These are phyloP conservation scores for Neospora caninum DNA, from an alignment of 169 alveolate genomes.

Conservation along the genomic window DNA sequence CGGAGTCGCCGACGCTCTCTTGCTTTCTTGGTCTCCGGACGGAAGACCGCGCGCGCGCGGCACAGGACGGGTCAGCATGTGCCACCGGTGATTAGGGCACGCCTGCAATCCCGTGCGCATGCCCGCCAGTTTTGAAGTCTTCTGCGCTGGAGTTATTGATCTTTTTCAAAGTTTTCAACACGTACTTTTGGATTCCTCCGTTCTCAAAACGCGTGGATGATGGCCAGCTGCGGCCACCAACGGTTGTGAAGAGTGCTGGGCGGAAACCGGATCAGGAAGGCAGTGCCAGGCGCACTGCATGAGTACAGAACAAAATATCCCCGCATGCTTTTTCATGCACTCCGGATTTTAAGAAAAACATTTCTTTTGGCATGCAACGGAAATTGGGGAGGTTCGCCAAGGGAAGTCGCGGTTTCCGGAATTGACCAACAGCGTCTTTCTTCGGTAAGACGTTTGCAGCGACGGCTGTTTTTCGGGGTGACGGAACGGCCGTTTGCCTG, in stretches of 20 bases:
- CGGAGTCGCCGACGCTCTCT: not conserved
- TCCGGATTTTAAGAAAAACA: not conserved
- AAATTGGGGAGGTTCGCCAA: not conserved
- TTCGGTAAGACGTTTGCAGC: constrained; percentile 9
- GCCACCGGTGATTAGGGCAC: not conserved
- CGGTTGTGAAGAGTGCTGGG: not conserved
- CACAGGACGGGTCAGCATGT: not conserved
- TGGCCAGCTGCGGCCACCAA: not conserved
- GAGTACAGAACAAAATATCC: not conserved
- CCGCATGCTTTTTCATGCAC: constrained; percentile 14
- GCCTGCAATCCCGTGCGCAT: not conserved
- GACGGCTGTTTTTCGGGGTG: not conserved
- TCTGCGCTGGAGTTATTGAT: not conserved
- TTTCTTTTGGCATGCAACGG: not conserved
- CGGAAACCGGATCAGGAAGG: not conserved
- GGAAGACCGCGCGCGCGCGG: not conserved
- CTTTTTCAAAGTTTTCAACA: not conserved
- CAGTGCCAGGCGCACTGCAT: not conserved
- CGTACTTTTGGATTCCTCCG: not conserved
- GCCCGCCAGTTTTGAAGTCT: not conserved
- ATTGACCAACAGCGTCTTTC: not conserved
- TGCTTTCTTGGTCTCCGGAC: not conserved
- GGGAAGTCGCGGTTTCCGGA: not conserved
- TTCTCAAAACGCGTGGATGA: not conserved
- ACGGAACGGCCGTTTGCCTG: not conserved